Percentiles rank a stretch among this genome's conserved stretches.
phyloP scores from a whole-genome alignment of 495 filamentous ascomycete genomes.

The Penicillium diatomitis region DNA sequence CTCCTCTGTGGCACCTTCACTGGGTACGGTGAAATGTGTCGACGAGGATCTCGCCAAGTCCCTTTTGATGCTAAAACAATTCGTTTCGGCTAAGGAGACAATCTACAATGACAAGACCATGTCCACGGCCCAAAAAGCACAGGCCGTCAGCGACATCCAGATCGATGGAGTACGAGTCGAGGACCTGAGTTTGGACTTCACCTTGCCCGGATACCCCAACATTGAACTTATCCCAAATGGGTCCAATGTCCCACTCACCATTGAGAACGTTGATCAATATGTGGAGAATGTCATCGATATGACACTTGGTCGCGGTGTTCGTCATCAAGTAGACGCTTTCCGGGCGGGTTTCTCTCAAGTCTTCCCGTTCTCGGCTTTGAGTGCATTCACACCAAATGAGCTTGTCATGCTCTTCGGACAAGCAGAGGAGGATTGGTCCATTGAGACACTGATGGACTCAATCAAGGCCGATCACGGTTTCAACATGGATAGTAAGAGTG shows the following conservation, averaged over 20 bases:
- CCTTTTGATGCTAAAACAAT: conserved; percentile 80
- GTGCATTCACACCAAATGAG: conserved; percentile 92
- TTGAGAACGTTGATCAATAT: conserved; percentile 82
- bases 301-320: conserved; percentile 81
- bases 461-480: conserved; percentile 99
- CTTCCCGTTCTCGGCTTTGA: conserved; percentile 87
- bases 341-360: conserved; percentile 87
- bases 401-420: conserved; percentile 94
- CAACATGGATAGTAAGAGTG: conserved; percentile 97
- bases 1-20: conserved; percentile 66
- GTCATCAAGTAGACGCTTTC: conserved; percentile 86
- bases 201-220: conserved; percentile 80
- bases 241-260: conserved; percentile 63
- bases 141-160: conserved; percentile 55
- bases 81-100: conserved; percentile 69
- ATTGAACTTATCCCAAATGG: conserved; percentile 79
- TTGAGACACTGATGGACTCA: conserved; percentile 95
- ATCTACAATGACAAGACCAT: conserved; percentile 62
- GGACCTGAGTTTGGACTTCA: conserved; percentile 87
- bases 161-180: conserved; percentile 71
- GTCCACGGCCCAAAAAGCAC: conserved; percentile 57
- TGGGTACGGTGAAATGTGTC: conserved; percentile 87
- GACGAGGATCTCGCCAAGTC: conserved; percentile 81
- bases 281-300: conserved; percentile 84
- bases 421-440: conserved; percentile 93